Evolutionary conservation across 805 yeast species (phyloP), one percentile per base, ranked within the genome.

Genomic region (Yarrowia osloensis): DNA sequence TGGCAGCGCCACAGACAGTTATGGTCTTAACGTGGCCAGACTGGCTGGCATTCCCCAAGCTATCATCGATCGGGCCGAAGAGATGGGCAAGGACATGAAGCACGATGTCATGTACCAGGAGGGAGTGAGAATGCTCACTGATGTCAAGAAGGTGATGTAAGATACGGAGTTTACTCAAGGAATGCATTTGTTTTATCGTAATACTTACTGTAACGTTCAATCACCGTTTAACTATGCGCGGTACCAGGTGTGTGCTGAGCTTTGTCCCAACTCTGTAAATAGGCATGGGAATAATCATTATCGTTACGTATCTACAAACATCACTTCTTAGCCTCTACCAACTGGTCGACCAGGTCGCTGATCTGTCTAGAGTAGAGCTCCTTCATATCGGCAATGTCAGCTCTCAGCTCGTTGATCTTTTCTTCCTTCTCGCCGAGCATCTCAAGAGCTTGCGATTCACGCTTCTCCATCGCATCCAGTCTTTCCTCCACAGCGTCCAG

Each of bases 351-450:
- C 85, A 94, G 82, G 70, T 93, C 95, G 75, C 90, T 96, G 50
- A 94, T 93, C 77, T 94, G 99, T 69, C 84, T 84, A 69, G 86
- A 82, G 76, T 91, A 84, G 80, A 95, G 80, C 55, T 90, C 96
- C 77, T 95, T 95, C 77, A 94, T 81, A 77, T 95, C 99, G 4
- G 81, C 83, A 19, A 95, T 94, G 74, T 95, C 99, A 8, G 96
- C 97, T 70, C 82, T 84, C 54, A 95, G 81, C 76, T 95, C 99
- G 67, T 87, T 89, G 5, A 90, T 94, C 69, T 81, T 82, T 75
- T 96, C 99, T 6, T 91, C 83, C 74, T 92, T 92, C 74, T 93
- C 97, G 6, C 97, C 97, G 17, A 94, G 80, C 67, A 90, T 74
- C 71, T 86, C 89, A 54, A 92, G 77, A 59, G 90, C 83, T 6